Evolutionary conservation across 2,329 filamentous ascomycete species (phyloP).

Genomic region (Zymoseptoria ardabiliae): DNA sequence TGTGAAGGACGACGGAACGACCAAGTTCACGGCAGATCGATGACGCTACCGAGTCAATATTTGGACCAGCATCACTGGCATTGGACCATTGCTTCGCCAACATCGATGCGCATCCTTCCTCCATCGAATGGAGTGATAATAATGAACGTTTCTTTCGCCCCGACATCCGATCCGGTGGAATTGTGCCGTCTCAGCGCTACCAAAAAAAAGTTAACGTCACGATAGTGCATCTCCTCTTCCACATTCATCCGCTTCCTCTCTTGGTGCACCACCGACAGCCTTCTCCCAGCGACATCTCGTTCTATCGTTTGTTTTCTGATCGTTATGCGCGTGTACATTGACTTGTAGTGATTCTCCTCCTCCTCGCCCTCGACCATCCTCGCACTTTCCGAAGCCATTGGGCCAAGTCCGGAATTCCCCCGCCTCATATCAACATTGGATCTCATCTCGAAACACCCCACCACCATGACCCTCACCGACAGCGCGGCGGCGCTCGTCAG

Average conservation of each 20-base stretch:
- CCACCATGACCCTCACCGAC: conserved; percentile 25
- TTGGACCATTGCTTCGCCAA: background rate
- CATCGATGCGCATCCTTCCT: background rate
- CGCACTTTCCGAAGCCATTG: conserved; percentile 18
- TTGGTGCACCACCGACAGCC: background rate
- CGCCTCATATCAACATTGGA: background rate
- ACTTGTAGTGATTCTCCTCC: background rate
- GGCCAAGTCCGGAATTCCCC: conserved; percentile 15
- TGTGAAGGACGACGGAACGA: background rate
- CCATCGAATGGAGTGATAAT: background rate
- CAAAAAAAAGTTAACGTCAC: background rate
- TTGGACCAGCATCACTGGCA: background rate
- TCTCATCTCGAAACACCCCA: background rate
- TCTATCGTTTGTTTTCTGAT: background rate
- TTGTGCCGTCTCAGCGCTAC: background rate
- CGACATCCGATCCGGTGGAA: background rate
- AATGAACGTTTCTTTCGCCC: background rate
- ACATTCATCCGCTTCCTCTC: background rate
- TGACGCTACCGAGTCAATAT: conserved; percentile 7
- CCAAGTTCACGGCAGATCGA: conserved; percentile 4
- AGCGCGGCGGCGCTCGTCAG: conserved; percentile 35
- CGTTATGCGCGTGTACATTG: background rate
- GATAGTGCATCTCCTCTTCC: background rate
- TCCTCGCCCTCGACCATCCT: background rate
- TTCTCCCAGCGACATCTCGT: background rate